Evolutionary conservation across 805 yeast species (phyloP), one percentile per base, ranked within the genome.

Genomic region (Saccharomycopsis vini): DNA sequence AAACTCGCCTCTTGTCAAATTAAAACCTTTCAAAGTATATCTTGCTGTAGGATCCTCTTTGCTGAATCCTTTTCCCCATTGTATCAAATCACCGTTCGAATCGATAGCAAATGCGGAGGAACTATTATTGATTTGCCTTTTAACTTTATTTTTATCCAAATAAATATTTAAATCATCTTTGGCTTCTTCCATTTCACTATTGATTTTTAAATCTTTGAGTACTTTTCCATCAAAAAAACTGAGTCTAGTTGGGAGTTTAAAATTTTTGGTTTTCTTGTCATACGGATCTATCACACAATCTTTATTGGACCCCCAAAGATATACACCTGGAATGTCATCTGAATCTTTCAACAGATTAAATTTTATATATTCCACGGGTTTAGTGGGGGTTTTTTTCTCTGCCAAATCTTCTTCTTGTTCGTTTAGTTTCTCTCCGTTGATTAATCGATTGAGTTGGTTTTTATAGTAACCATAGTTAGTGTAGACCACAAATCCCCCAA

Each of bases 51-150:
- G 45, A 1, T 52, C 50, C 15, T 65, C 59, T 13, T 52, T 46
- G 35, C 60, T 55, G 43, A 55, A 56, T 0, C 69, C 72, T 23
- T 59, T 54, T n/a, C 78, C 77, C 84, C 89, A 86, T 56, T 81
- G 83, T 44, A 76, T 77, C 26, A 87, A 67, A 54, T 81, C 73
- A 16, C 97, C 97, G 13, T 71, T 72, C 1, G 69, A 68, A 48
- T 79, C 74, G 15, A 86, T 73, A 0, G 87, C 87, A 3, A 70
- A 62, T 23, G 73, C 78, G 5, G 75, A 63, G 4, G 42, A 36
- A 68, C 20, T 69, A 65, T 6, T 19, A 5, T 19, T 23, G 13
- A 20, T 19, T 5, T 36, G 7, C 10, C 6, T 19, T 20, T 39
- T 32, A 1, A 22, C 21, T 18, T 16, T 19, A 5, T 41, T 34